Conservation (phyloP, 116 monocot genomes). For the Papilionanthe hybrid region DNA sequence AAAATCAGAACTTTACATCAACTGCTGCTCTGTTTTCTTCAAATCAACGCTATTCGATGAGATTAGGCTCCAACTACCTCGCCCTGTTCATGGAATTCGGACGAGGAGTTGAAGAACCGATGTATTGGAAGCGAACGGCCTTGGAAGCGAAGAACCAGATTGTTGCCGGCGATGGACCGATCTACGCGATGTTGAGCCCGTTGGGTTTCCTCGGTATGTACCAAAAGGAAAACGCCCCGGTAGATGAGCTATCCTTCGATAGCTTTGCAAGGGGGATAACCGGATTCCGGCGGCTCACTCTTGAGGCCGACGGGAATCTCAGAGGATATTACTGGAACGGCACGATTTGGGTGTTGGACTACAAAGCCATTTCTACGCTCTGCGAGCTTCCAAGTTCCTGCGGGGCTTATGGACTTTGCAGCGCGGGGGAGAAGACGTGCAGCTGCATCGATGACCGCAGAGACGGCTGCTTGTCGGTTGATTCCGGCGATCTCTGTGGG, state of each 20-base stretch:
- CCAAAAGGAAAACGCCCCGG: conserved; percentile 53
- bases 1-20: conserved; percentile 73
- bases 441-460: conserved; percentile 35
- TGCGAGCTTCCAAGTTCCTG: conserved; percentile 68
- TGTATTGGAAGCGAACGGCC: conserved; percentile 74
- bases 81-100: conserved; percentile 43
- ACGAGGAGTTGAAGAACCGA: conserved; percentile 1
- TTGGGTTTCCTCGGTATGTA: conserved; percentile 72
- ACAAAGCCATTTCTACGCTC: conserved; percentile 29
- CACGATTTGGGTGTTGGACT: conserved; percentile 57
- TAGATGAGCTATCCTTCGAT: conserved; percentile 60
- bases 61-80: conserved; percentile 48
- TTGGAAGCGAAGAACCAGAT: conserved; percentile 49
- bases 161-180: conserved; percentile 33
- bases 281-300: conserved; percentile 60
- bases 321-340: conserved; percentile 68
- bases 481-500: conserved; percentile 41
- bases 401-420: conserved; percentile 74
- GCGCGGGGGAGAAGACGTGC: conserved; percentile 23
- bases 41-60: conserved; percentile 48
- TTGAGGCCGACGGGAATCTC: conserved; percentile 69
- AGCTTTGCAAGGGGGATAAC: conserved; percentile 42
- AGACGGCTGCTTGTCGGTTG: conserved; percentile 20
- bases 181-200: conserved; percentile 47
- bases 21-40: conserved; percentile 32